Evolutionary conservation across 2,329 filamentous ascomycete genomes (phyloP).

Genomic region (Daldinia sp.): DNA sequence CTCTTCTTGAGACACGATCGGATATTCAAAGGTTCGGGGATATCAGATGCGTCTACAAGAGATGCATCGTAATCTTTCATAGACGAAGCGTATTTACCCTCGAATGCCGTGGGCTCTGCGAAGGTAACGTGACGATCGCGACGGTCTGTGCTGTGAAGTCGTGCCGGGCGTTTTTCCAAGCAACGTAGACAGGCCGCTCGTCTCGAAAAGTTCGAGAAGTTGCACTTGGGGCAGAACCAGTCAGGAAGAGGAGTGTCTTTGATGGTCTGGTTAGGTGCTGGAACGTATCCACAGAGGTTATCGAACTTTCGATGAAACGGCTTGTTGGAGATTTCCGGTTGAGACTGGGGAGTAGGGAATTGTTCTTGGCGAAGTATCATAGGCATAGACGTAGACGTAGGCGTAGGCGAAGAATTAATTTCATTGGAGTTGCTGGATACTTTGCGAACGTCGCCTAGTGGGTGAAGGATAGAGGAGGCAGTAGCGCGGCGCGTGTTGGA

Average conservation of each 20-base stretch:
- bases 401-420: background rate
- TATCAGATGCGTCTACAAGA: background rate
- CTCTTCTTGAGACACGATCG: background rate
- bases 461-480: background rate
- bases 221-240: background rate
- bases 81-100: background rate
- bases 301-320: background rate
- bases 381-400: no score
- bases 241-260: background rate
- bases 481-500: no score
- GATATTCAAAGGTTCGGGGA: background rate
- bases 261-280: background rate
- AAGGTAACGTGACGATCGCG: background rate
- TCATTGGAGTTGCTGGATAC: background rate
- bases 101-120: background rate
- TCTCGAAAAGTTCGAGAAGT: background rate
- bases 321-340: background rate
- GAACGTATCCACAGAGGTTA: background rate
- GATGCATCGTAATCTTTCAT: background rate
- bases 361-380: background rate
- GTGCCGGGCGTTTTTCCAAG: background rate
- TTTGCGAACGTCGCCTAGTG: background rate
- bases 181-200: background rate
- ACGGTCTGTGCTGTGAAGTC: background rate
- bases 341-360: background rate